Percentiles rank a stretch among this genome's conserved stretches.
phyloP scores from a whole-genome alignment of 2,329 filamentous ascomycete species.

The Diaporthe destruens region DNA sequence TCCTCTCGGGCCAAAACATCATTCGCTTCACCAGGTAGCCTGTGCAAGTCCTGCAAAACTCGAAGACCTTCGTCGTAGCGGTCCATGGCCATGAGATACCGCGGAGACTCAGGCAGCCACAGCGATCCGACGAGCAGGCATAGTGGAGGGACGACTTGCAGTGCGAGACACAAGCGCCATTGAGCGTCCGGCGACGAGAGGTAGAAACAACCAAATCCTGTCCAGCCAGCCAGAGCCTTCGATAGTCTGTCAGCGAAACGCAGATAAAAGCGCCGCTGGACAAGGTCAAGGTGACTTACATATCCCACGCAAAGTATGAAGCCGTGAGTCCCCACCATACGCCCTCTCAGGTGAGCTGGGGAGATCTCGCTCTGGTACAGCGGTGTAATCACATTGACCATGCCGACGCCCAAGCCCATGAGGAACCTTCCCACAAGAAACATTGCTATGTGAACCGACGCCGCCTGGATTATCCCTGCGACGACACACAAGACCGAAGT shows the following conservation, averaged over 20 bases:
- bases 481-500: conserved; percentile 27
- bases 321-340: conserved; percentile 41
- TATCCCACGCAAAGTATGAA: conserved; percentile 20
- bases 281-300: background rate
- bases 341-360: conserved; percentile 49
- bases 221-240: conserved; percentile 12
- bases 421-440: conserved; percentile 42
- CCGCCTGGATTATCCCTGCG: conserved; percentile 1
- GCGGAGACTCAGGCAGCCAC: conserved; percentile 6
- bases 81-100: conserved; percentile 15
- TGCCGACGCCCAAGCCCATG: conserved; percentile 45
- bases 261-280: background rate
- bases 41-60: background rate
- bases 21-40: background rate
- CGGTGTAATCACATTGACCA: conserved; percentile 45
- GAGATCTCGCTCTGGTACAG: conserved; percentile 51
- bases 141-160: background rate
- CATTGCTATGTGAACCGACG: conserved; percentile 6
- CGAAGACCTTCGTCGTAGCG: background rate
- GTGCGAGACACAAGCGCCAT: conserved; percentile 12
- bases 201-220: conserved; percentile 5
- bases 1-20: conserved; percentile 6
- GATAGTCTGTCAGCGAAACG: background rate
- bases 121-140: conserved; percentile 3
- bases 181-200: conserved; percentile 8